Conservation (phyloP, 257 asterid species). For the Penstemon eatonii region DNA sequence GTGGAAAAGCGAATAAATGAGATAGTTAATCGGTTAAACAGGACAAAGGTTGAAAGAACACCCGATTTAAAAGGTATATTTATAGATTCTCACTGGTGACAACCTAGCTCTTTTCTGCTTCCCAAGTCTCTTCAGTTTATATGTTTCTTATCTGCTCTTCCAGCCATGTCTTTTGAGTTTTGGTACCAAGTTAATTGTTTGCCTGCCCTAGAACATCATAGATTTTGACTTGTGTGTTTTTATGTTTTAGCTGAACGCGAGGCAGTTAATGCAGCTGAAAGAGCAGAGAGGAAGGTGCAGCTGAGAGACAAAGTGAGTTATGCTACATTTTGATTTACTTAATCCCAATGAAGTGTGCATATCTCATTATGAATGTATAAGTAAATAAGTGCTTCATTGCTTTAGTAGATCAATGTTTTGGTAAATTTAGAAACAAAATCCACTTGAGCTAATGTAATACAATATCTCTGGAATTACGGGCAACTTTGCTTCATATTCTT, state of each 20-base stretch:
- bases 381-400: not conserved
- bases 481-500: too few species aligned
- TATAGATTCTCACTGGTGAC: not conserved
- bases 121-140: not conserved
- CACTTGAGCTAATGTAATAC: too few species aligned
- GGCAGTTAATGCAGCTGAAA: constrained; percentile 87
- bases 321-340: constrained; percentile 11
- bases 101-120: not conserved
- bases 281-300: constrained; percentile 82
- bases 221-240: constrained; percentile 15
- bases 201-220: constrained; percentile 17
- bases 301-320: constrained; percentile 84
- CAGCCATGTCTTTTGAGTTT: constrained; percentile 2
- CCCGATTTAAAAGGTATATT: constrained; percentile 86
- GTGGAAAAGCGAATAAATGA: constrained; percentile 96
- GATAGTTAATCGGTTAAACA: constrained; percentile 84
- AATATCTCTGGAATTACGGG: too few species aligned
- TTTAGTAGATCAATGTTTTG: too few species aligned
- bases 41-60: constrained; percentile 89
- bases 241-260: constrained; percentile 78
- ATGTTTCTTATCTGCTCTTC: not conserved
- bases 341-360: constrained; percentile 4
- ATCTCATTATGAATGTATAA: not conserved
- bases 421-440: too few species aligned
- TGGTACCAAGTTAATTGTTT: not conserved